These are phyloP conservation scores for Aspergillus carlsbadensis DNA, from an alignment of 495 filamentous ascomycete species.

Conservation along the genomic window DNA sequence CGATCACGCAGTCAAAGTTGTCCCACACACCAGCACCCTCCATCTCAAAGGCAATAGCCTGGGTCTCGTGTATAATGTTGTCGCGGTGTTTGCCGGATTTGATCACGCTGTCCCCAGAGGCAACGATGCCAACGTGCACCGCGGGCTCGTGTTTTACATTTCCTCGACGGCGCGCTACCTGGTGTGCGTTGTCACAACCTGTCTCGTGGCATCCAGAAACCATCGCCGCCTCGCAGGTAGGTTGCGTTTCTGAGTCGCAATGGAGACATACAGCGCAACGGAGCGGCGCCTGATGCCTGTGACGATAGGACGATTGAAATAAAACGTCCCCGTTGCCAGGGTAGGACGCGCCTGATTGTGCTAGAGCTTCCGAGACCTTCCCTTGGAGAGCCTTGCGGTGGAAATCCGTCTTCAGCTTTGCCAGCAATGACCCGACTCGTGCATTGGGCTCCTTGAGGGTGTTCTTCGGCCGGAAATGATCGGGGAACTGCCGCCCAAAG, in stretches of 20 bases:
- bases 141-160: background rate
- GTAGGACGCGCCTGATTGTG: too few relatives aligned
- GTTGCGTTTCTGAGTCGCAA: too few relatives aligned
- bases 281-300: too few relatives aligned
- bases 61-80: slow-evolving; percentile 4
- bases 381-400: background rate
- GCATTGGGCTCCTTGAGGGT: background rate
- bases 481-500: background rate
- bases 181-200: background rate
- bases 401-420: background rate
- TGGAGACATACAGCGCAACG: too few relatives aligned
- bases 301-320: background rate
- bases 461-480: background rate
- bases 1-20: too few relatives aligned
- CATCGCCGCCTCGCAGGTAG: too few relatives aligned
- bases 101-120: slow-evolving; percentile 32
- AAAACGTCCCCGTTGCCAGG: background rate
- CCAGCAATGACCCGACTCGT: background rate
- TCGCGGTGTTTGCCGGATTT: slow-evolving; percentile 30
- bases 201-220: too few relatives aligned
- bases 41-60: slow-evolving; percentile 41
- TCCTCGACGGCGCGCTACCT: background rate
- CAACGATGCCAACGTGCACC: slow-evolving; percentile 26
- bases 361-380: background rate
- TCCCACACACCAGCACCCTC: too few relatives aligned